phyloP scores from a whole-genome alignment of 1,284 basidiomycete species.

The Chondrostereum purpureum region DNA sequence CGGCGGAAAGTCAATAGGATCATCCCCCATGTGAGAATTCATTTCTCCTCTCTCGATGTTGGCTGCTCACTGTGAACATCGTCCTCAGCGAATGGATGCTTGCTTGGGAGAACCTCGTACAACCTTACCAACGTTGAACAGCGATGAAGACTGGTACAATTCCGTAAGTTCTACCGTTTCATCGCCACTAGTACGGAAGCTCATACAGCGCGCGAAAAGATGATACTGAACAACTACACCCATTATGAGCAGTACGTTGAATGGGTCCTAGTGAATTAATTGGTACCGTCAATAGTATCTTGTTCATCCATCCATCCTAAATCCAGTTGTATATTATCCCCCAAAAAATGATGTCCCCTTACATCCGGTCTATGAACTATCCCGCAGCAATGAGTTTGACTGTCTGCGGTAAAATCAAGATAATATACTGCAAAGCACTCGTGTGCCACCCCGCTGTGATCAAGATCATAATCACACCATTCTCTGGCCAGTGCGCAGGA shows the following conservation, averaged over 20 bases:
- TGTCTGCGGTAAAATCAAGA: too few relatives aligned
- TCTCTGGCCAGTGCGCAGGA: too few relatives aligned
- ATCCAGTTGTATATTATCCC: too few relatives aligned
- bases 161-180: not conserved
- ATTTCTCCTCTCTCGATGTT: not conserved
- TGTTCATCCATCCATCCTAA: too few relatives aligned
- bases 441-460: too few relatives aligned
- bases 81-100: not conserved
- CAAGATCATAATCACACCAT: too few relatives aligned
- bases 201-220: not conserved
- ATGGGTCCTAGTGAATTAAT: too few relatives aligned
- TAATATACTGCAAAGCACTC: too few relatives aligned
- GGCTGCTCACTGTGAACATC: not conserved
- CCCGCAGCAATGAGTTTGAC: too few relatives aligned
- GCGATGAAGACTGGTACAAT: not conserved
- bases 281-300: too few relatives aligned
- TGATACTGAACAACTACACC: not conserved
- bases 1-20: conserved; percentile 3
- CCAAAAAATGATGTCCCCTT: too few relatives aligned
- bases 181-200: not conserved
- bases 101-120: not conserved
- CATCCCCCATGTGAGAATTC: not conserved
- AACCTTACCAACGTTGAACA: not conserved
- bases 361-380: too few relatives aligned
- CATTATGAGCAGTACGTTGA: not conserved